A percentile compares a stretch with the other conserved stretches of the same genome.
Conservation (phyloP, 345 rosid species). For the Salix udensis region DNA sequence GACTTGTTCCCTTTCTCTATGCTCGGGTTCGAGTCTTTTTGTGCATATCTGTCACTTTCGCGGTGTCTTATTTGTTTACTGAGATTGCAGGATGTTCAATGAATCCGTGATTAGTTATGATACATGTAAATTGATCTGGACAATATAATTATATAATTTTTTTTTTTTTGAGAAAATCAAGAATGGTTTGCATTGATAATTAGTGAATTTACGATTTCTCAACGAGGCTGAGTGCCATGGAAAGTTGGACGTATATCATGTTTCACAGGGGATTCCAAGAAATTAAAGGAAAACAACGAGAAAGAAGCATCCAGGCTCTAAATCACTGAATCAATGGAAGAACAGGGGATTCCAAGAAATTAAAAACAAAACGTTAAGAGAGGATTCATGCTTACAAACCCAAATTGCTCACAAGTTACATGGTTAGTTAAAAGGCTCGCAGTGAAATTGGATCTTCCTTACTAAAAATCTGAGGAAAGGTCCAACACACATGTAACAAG, state of each 20-base stretch:
- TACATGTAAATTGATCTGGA: accelerated
- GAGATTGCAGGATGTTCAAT: accelerated
- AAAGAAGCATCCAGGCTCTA: background rate
- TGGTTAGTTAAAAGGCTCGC: background rate
- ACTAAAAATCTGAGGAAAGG: conserved; percentile 17
- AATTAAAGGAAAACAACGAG: background rate
- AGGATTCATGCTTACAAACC: background rate
- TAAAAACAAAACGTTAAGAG: background rate
- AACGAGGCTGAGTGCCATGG: background rate
- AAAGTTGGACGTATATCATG: background rate
- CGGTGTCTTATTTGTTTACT: accelerated
- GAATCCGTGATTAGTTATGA: accelerated
- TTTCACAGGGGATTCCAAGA: too few relatives aligned
- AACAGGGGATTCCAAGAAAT: background rate
- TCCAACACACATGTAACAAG: conserved; percentile 9
- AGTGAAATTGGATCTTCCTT: conserved; percentile 15
- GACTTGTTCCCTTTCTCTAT: too few relatives aligned
- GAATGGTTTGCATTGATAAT: background rate
- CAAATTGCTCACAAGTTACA: background rate
- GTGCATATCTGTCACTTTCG: accelerated
- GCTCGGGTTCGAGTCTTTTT: too few relatives aligned
- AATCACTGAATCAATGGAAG: background rate
- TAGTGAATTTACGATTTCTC: background rate
- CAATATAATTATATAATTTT: too few relatives aligned
- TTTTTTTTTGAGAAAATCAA: background rate